A percentile compares a stretch with the other conserved stretches of the same genome.
phyloP scores from a whole-genome alignment of 495 filamentous ascomycete genomes.

The Aspergillus ellipticus region DNA sequence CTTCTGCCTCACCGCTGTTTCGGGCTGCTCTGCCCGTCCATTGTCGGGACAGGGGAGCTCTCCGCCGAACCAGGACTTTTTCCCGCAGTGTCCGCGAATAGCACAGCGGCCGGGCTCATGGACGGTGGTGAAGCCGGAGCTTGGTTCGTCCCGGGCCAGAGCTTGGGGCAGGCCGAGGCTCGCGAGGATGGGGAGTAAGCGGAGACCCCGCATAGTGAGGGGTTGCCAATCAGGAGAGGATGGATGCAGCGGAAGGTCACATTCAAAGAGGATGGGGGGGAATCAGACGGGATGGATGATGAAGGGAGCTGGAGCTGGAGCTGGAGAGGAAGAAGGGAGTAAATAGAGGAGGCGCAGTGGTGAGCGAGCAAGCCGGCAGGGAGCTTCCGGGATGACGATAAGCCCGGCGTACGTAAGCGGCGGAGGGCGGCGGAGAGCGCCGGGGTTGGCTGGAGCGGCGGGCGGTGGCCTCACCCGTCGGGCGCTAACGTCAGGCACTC shows the following conservation, averaged over 20 bases:
- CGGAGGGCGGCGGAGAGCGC: neutral
- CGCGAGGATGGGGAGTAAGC: constrained; percentile 25
- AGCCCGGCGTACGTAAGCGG: constrained; percentile 19
- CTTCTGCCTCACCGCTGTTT: constrained; percentile 63
- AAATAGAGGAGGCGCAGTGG: neutral
- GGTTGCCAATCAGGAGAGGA: neutral
- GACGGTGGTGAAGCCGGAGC: constrained; percentile 29
- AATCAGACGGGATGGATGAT: neutral
- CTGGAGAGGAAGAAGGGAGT: constrained; percentile 1
- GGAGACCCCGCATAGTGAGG: constrained; percentile 34
- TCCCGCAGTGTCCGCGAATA: constrained; percentile 86
- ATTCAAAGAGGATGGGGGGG: neutral
- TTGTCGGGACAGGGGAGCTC: constrained; percentile 95
- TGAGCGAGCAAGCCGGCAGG: neutral
- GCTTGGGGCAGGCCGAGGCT: constrained; percentile 29
- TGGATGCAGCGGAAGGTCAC: neutral
- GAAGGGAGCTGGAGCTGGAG: neutral
- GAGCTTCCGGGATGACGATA: constrained; percentile 21
- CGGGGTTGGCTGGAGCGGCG: neutral
- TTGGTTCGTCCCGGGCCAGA: constrained; percentile 44
- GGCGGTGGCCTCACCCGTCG: constrained; percentile 8
- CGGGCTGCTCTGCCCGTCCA: constrained; percentile 69
- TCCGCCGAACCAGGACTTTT: constrained; percentile 78
- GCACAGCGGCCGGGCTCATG: constrained; percentile 91
- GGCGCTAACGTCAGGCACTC: constrained; percentile 19